Conservation (phyloP, 208 protist species). For the Kentomonas sorsogonicus region DNA sequence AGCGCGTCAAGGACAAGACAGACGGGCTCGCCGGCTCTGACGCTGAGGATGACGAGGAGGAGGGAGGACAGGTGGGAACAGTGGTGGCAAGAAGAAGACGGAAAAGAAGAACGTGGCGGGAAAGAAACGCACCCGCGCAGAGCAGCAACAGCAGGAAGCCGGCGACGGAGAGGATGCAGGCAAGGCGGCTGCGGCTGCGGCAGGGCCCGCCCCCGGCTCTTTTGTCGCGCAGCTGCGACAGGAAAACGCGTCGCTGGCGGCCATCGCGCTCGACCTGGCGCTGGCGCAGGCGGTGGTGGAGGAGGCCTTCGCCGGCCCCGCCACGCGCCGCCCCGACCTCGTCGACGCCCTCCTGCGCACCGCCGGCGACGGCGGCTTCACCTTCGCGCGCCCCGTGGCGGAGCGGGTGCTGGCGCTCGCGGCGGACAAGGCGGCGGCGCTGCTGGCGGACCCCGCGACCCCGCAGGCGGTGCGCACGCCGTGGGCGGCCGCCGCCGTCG, state of each 20-base stretch:
- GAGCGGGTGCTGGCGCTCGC: too few species aligned
- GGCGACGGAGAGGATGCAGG: conserved; percentile 8
- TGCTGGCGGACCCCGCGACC: too few species aligned
- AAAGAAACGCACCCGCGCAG: too few species aligned
- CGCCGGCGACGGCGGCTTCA: not conserved
- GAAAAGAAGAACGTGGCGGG: too few species aligned
- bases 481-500: not conserved
- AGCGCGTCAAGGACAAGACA: too few species aligned
- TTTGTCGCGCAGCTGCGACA: conserved; percentile 33
- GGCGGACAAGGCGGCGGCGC: too few species aligned
- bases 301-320: conserved; percentile 44
- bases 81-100: too few species aligned
- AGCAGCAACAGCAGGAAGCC: conserved; percentile 12
- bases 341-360: not conserved
- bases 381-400: too few species aligned
- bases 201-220: not conserved
- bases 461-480: too few species aligned
- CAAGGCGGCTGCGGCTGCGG: not conserved
- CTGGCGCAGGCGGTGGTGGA: conserved; percentile 65
- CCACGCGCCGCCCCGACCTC: not conserved
- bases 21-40: not conserved
- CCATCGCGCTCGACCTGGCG: conserved; percentile 61
- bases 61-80: too few species aligned
- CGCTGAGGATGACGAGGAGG: conserved; percentile 12
- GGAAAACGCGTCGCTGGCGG: conserved; percentile 56